These are phyloP conservation scores for Calonectria crousiana DNA, from an alignment of 2,329 filamentous ascomycete genomes.

Conservation along the genomic window DNA sequence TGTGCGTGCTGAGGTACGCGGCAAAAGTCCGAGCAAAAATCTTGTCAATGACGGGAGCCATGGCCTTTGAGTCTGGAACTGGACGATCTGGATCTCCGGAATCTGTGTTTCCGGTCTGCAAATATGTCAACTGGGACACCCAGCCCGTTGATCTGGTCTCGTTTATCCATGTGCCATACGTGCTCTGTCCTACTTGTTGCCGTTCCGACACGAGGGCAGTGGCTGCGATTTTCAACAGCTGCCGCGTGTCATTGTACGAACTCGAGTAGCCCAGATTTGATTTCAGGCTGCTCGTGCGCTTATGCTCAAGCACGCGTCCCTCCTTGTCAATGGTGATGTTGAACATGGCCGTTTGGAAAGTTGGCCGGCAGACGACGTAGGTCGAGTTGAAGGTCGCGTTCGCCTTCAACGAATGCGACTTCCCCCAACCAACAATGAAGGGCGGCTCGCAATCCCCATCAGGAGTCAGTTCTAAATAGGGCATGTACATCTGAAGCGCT, in stretches of 20 bases:
- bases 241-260: not conserved
- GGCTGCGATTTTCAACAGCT: not conserved
- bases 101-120: not conserved
- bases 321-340: not conserved
- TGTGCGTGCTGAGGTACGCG: not conserved
- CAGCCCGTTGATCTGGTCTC: not conserved
- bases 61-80: not conserved
- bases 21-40: not conserved
- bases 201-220: not conserved
- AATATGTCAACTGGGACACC: not conserved
- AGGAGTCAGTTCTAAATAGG: not conserved
- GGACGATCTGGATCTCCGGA: not conserved
- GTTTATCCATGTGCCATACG: not conserved
- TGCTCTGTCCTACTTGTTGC: rapidly evolving
- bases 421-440: not conserved
- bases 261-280: not conserved
- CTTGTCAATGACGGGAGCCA: not conserved
- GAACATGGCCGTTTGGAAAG: not conserved
- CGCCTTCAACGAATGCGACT: not conserved
- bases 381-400: not conserved
- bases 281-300: not conserved
- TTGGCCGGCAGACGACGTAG: not conserved
- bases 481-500: not conserved
- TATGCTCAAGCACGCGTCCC: not conserved
- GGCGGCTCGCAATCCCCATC: not conserved